Conservation (phyloP, 305 asterid species). For the Euphrasia arctica region DNA sequence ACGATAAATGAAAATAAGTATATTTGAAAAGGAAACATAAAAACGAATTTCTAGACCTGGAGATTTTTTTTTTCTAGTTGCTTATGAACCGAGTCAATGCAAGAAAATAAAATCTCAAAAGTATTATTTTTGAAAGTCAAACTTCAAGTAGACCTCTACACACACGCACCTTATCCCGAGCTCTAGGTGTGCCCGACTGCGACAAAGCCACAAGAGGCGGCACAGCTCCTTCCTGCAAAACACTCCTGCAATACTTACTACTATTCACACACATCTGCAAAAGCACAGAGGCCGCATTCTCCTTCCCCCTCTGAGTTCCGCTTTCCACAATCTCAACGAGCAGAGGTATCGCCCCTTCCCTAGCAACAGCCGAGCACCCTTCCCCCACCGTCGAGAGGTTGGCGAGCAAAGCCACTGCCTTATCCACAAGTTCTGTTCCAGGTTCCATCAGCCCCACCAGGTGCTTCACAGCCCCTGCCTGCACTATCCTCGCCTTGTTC, state of each 20-base stretch:
- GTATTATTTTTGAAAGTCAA: too few species aligned
- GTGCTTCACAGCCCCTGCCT: constrained; percentile 82
- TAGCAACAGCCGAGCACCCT: constrained; percentile 77
- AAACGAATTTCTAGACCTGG: too few species aligned
- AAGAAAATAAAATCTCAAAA: too few species aligned
- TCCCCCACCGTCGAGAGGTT: constrained; percentile 70
- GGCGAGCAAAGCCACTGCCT: constrained; percentile 89
- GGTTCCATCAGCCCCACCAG: constrained; percentile 73
- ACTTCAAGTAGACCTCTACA: too few species aligned
- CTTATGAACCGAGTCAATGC: too few species aligned
- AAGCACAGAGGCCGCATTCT: constrained; percentile 79
- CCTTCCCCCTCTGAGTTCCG: constrained; percentile 89
- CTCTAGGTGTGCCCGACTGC: constrained; percentile 84
- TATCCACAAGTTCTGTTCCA: constrained; percentile 73
- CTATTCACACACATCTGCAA: constrained; percentile 77
- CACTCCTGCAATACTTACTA: constrained; percentile 60
- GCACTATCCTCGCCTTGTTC: constrained; percentile 86
- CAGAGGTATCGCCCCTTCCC: constrained; percentile 75
- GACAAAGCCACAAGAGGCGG: constrained; percentile 94
- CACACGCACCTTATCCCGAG: constrained; percentile 95
- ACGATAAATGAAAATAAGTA: background rate
- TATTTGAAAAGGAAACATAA: too few species aligned
- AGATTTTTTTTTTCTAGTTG: too few species aligned
- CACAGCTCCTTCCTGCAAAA: constrained; percentile 95
- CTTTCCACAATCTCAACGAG: constrained; percentile 78